Percentiles rank a stretch among this genome's conserved stretches.
phyloP scores from a whole-genome alignment of 192 early-diverging fungal species.

The Chytriomyces hyalinus region DNA sequence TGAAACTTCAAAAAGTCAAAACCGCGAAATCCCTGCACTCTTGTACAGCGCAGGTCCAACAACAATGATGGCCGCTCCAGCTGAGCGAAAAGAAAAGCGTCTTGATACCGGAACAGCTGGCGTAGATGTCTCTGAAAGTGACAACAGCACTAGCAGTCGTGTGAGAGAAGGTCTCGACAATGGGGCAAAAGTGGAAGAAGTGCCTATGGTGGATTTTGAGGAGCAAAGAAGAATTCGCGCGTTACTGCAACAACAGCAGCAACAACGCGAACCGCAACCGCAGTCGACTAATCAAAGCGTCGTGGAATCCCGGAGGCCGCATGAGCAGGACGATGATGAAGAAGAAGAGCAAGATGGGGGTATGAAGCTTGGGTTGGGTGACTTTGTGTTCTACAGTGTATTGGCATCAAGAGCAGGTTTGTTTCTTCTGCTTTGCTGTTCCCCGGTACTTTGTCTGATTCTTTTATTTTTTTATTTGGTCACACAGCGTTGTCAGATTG shows the following conservation, averaged over 20 bases:
- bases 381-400: constrained; percentile 91
- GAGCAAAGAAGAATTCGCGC: background rate
- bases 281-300: background rate
- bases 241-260: background rate
- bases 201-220: background rate
- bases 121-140: background rate
- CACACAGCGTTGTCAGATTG: constrained; percentile 72
- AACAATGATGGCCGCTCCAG: constrained; percentile 27
- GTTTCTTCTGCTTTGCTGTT: constrained; percentile 1
- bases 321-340: constrained; percentile 37
- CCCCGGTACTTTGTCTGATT: background rate
- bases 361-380: constrained; percentile 84
- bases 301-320: background rate
- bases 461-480: background rate
- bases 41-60: constrained; percentile 62
- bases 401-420: constrained; percentile 76
- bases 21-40: constrained; percentile 79
- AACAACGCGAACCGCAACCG: no score
- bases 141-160: no score
- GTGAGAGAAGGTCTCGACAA: no score
- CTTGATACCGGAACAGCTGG: background rate
- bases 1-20: constrained; percentile 72
- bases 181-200: background rate
- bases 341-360: constrained; percentile 67
- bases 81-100: background rate